Conservation (phyloP, 2,329 filamentous ascomycete genomes). For the Verticillium alfalfae region DNA sequence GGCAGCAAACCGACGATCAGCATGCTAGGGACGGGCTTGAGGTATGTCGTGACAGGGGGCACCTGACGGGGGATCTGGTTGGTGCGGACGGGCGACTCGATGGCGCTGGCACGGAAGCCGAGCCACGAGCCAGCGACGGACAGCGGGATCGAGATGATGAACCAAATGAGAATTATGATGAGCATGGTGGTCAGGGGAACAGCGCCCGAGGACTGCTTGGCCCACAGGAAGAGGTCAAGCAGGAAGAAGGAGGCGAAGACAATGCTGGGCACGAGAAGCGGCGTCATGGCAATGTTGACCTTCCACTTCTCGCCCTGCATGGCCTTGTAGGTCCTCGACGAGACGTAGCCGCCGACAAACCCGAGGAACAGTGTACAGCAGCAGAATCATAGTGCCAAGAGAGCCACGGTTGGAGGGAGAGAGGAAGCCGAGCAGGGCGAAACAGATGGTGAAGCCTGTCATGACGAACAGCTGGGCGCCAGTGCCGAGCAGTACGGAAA, state of each 20-base stretch:
- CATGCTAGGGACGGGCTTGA: conserved; percentile 84
- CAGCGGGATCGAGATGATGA: conserved; percentile 88
- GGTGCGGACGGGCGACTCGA: conserved; percentile 80
- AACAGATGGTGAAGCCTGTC: conserved; percentile 89
- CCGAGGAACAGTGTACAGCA: conserved; percentile 92
- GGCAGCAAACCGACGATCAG: conserved; percentile 87
- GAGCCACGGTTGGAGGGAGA: conserved; percentile 95
- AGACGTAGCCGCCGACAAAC: conserved; percentile 86
- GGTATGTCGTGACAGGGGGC: conserved; percentile 75
- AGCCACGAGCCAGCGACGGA: conserved; percentile 89
- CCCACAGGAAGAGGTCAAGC: conserved; percentile 94
- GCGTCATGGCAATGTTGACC: conserved; percentile 83
- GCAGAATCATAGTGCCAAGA: conserved; percentile 84
- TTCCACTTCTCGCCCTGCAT: conserved; percentile 94
- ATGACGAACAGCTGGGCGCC: conserved; percentile 97
- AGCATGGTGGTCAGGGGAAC: conserved; percentile 98
- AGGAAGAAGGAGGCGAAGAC: conserved; percentile 90
- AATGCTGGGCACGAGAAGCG: conserved; percentile 75
- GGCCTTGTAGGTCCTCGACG: conserved; percentile 87
- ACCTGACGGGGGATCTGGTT: conserved; percentile 99
- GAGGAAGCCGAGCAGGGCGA: conserved; percentile 89
- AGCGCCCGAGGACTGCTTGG: conserved; percentile 83
- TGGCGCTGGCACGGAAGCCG: conserved; percentile 69
- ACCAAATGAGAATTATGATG: conserved; percentile 90
- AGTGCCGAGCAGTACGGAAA: conserved; percentile 86